Percentiles rank a stretch among this genome's conserved stretches.
Conservation (phyloP, 257 asterid genomes). For the Fraxinus quadrangulata region DNA sequence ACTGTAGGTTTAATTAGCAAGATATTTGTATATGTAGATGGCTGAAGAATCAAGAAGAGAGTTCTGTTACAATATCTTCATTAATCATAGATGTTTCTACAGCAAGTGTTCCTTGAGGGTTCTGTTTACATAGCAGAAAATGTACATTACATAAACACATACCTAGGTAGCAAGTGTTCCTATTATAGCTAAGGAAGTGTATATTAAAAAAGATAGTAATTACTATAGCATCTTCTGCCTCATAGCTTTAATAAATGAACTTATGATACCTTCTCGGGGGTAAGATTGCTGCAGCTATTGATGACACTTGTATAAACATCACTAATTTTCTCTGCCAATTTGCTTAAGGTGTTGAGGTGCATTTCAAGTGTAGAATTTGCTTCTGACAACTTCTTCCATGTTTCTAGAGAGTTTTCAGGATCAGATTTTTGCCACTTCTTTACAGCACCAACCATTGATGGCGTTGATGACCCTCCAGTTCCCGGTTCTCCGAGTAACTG, state of each 20-base stretch:
- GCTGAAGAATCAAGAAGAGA: not conserved
- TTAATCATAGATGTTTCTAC: not conserved
- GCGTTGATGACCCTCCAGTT: slow-evolving; percentile 96
- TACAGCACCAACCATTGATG: slow-evolving; percentile 98
- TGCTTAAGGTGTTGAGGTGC: slow-evolving; percentile 61
- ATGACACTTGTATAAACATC: slow-evolving; percentile 57
- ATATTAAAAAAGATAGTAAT: not conserved
- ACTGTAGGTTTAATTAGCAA: not conserved
- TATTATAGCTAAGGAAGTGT: slow-evolving; percentile 4
- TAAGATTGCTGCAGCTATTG: slow-evolving; percentile 60
- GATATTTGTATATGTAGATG: not conserved
- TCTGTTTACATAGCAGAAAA: not conserved
- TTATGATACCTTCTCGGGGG: slow-evolving; percentile 62
- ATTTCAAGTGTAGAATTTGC: slow-evolving; percentile 74
- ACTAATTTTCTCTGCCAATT: slow-evolving; percentile 56
- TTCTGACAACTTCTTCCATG: slow-evolving; percentile 83
- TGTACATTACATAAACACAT: not conserved
- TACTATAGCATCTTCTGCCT: slow-evolving; percentile 8
- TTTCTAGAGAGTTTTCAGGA: slow-evolving; percentile 66
- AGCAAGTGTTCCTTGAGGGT: not conserved
- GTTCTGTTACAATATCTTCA: not conserved
- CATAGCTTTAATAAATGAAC: slow-evolving; percentile 10
- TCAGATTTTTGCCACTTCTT: slow-evolving; percentile 96
- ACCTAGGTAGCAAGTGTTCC: not conserved
- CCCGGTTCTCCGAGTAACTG: slow-evolving; percentile 99